Evolutionary conservation across 306 rosid species (phyloP).

Genomic region (Arachis stenosperma): DNA sequence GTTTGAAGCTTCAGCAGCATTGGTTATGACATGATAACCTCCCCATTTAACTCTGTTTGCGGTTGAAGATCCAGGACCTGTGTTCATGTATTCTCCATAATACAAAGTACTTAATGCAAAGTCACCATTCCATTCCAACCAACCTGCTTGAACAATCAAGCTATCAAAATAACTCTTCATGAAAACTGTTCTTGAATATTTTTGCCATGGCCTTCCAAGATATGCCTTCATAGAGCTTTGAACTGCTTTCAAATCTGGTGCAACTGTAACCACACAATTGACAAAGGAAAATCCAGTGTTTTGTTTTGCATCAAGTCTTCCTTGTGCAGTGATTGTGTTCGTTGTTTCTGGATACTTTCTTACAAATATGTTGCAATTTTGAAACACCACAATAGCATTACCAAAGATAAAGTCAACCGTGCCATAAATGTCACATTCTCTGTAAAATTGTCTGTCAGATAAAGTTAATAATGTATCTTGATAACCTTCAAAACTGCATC

Average conservation of each 20-base stretch:
- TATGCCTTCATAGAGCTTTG: conserved; percentile 46
- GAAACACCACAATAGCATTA: conserved; percentile 71
- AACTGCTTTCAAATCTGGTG: conserved; percentile 41
- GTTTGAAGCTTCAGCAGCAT: conserved; percentile 16
- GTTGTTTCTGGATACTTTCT: conserved; percentile 61
- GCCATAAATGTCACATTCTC: conserved; percentile 73
- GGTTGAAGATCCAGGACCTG: conserved; percentile 25
- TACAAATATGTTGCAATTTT: conserved; percentile 64
- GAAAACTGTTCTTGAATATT: conserved; percentile 58
- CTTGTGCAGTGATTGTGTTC: conserved; percentile 70
- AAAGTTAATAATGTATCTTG: conserved; percentile 80
- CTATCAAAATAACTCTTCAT: conserved; percentile 61
- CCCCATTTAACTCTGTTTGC: neutral
- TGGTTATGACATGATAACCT: conserved; percentile 6
- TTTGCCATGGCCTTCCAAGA: conserved; percentile 72
- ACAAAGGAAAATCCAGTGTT: conserved; percentile 74
- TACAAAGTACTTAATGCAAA: conserved; percentile 57
- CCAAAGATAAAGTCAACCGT: conserved; percentile 83
- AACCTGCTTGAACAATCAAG: conserved; percentile 59
- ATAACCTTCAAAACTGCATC: conserved; percentile 73
- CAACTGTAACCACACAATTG: conserved; percentile 46
- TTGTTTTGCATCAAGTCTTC: conserved; percentile 63
- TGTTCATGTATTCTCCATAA: conserved; percentile 57
- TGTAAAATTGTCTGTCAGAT: conserved; percentile 74
- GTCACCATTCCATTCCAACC: conserved; percentile 71